Conservation (phyloP, 2,329 filamentous ascomycete genomes). For the Aspergillus sp. region DNA sequence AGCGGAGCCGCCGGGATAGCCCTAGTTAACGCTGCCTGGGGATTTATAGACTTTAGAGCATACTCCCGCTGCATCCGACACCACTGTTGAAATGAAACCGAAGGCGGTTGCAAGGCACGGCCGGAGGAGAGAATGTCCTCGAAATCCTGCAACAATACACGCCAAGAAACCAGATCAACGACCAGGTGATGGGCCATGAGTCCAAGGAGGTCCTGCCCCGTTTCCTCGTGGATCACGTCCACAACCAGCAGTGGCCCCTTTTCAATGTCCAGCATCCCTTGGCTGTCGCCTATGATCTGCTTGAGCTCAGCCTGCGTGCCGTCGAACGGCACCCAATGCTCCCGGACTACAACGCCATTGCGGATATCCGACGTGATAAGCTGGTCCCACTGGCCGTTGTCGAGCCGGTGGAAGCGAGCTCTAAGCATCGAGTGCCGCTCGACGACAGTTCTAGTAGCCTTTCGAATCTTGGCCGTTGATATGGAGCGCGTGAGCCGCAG, state of each 20-base stretch:
- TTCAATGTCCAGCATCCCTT: background rate
- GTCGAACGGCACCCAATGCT: background rate
- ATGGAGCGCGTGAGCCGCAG: background rate
- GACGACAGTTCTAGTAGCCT: background rate
- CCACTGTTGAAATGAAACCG: slow-evolving; percentile 21
- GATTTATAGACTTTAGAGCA: background rate
- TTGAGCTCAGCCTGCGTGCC: background rate
- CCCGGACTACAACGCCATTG: background rate
- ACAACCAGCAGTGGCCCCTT: slow-evolving; percentile 8
- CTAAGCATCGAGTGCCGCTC: background rate
- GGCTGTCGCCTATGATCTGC: background rate
- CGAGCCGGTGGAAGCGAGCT: background rate
- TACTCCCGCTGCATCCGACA: slow-evolving; percentile 12
- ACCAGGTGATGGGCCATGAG: slow-evolving; percentile 14
- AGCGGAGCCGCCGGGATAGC: background rate
- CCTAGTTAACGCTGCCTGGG: background rate
- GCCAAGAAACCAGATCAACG: slow-evolving; percentile 9
- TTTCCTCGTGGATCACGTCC: background rate
- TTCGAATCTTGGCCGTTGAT: background rate
- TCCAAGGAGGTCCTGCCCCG: background rate
- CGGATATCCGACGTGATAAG: background rate
- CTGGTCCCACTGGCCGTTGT: background rate
- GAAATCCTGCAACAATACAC: slow-evolving; percentile 1
- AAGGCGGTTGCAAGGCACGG: background rate
- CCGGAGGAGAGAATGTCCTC: slow-evolving; percentile 6